Base-by-base conservation (phyloP, 2,329 filamentous ascomycete species). In the Ascocoryne sarcoides region DNA sequence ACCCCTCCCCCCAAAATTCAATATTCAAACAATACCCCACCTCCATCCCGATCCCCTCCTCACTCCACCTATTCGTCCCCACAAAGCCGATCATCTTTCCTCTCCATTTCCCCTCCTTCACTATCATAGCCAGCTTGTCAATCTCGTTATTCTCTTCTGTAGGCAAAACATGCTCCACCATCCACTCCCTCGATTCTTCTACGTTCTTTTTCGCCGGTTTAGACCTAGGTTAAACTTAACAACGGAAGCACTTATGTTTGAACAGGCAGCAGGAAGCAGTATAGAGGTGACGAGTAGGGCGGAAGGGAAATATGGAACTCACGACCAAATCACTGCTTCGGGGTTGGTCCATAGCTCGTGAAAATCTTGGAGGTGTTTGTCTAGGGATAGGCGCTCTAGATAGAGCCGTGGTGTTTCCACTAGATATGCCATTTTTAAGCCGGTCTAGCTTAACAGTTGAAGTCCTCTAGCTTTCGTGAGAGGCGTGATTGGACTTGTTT, bases 1-100 rank as follows among this genome's bases (percentile, higher is more conserved):
- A 54, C 15, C 51, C 50, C n/a, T 38, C 40, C 3, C 50, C 50
- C 48, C 52, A 55, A 37, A 47, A 53, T 8, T 37, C 15, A 3
- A 30, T 33, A 39, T 53, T 46, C 7, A 53, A 15, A 32, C 40
- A 47, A 40, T 54, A 56, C 1, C 52, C 50, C 1, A 39, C 42
- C 34, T 54, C 48, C 23, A 54, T 30, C 4, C 50, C 49, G 15
- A 53, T 40, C 5, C 34, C 39, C 18, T 37, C 12, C 0, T 36
- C 26, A 28, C 39, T 43, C 32, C 28, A 40, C 2, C 49, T 37
- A 39, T 49, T 50, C 18, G 50, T 53, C 10, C 52, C 52, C 5
- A 48, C 40, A 1, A 51, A 15, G 1, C 52, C 52, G 14, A 54
- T 48, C 43, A 53, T 48, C 34, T 41, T 47, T 19, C 37, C 7